A percentile compares a stretch with the other conserved stretches of the same genome.
These are phyloP conservation scores for Aspergillus nomiae DNA, from an alignment of 2,329 filamentous ascomycete genomes.

Conservation along the genomic window DNA sequence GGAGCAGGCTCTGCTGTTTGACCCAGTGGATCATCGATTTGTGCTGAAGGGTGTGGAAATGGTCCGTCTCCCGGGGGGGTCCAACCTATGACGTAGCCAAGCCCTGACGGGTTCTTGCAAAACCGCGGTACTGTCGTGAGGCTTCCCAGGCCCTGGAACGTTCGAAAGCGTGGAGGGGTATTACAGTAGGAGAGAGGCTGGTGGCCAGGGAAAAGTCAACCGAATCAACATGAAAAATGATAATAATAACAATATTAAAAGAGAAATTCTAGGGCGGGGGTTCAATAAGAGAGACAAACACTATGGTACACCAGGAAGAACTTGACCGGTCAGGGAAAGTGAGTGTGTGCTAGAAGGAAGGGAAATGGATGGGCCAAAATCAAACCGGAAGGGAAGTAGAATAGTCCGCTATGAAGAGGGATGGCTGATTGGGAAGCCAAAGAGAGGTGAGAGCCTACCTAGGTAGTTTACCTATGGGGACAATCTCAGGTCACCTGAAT, in stretches of 20 bases:
- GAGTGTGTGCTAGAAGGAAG: slow-evolving; percentile 9
- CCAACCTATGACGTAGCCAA: slow-evolving; percentile 35
- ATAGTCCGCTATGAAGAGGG: slow-evolving; percentile 22
- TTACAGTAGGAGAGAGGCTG: not conserved
- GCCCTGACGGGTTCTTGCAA: slow-evolving; percentile 22
- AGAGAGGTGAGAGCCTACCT: not conserved
- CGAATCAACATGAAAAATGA: not conserved
- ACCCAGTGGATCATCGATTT: slow-evolving; percentile 25
- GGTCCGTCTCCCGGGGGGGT: slow-evolving; percentile 28
- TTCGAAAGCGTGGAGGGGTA: not conserved
- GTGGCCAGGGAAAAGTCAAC: not conserved
- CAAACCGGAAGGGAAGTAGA: slow-evolving; percentile 26
- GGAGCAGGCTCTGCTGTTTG: slow-evolving; percentile 20
- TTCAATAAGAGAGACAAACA: not conserved
- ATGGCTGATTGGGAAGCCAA: not conserved
- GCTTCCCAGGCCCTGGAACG: not conserved
- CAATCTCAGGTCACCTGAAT: not conserved
- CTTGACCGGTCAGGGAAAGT: not conserved
- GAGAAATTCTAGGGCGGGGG: not conserved
- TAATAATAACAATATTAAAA: not conserved
- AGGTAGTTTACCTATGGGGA: not conserved
- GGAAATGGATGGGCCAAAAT: slow-evolving; percentile 17
- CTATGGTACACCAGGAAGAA: not conserved
- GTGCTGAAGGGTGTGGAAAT: slow-evolving; percentile 20
- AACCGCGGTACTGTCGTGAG: slow-evolving; percentile 18